phyloP scores from a whole-genome alignment of 352 stramenopile species.

The Achlya hypogyna region DNA sequence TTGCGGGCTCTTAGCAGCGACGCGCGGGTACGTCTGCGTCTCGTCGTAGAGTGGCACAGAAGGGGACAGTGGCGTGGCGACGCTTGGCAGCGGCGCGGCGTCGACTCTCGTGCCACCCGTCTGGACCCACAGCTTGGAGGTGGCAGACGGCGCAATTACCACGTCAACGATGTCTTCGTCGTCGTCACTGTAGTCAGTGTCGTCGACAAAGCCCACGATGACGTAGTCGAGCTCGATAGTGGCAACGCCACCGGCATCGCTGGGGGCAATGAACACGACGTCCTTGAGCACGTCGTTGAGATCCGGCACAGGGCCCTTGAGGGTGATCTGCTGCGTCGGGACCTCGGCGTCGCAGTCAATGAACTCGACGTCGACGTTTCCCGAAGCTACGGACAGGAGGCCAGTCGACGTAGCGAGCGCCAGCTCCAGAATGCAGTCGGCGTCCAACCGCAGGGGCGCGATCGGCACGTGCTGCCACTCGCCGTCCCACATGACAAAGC shows the following conservation, averaged over 20 bases:
- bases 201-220: background rate
- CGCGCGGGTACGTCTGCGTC: no score
- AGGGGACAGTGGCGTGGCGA: no score
- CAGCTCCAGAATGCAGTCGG: background rate
- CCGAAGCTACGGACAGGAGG: background rate
- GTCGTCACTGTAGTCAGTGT: background rate
- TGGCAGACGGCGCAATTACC: background rate
- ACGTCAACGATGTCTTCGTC: background rate
- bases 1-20: no score
- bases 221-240: slow-evolving; percentile 1
- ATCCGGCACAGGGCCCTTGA: background rate
- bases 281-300: slow-evolving; percentile 2
- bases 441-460: background rate
- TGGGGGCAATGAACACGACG: background rate
- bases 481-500: slow-evolving; percentile 6
- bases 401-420: background rate
- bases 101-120: background rate
- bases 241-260: background rate
- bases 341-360: background rate
- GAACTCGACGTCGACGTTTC: slow-evolving; percentile 3
- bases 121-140: background rate
- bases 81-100: background rate
- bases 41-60: no score
- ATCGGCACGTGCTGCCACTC: background rate
- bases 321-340: background rate